Percentiles rank a stretch among this genome's conserved stretches.
Conservation (phyloP, 1,284 basidiomycete species). For the Rhodotorula sp. region DNA sequence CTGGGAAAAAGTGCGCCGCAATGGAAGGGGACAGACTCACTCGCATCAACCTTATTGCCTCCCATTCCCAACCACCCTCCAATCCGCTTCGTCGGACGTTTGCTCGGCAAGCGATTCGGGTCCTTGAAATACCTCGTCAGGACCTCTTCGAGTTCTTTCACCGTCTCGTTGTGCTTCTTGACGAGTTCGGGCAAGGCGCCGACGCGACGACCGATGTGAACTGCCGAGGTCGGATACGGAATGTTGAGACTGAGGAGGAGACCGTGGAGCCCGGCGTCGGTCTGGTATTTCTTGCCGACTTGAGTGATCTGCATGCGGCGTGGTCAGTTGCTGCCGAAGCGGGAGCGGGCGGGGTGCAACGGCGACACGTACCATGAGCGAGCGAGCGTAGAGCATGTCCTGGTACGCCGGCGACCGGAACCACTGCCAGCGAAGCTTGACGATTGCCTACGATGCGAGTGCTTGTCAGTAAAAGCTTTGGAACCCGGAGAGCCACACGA, state of each 20-base stretch:
- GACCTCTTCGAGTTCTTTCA: constrained; percentile 74
- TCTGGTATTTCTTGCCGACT: constrained; percentile 71
- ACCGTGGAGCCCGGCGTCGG: constrained; percentile 64
- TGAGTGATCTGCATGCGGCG: constrained; percentile 55
- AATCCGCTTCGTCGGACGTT: constrained; percentile 68
- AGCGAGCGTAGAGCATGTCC: constrained; percentile 73
- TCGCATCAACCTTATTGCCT: constrained; percentile 60
- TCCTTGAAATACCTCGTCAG: constrained; percentile 79
- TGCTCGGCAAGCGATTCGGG: constrained; percentile 66
- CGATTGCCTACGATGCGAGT: constrained; percentile 55
- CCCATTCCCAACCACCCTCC: constrained; percentile 73
- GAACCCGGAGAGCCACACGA: neutral
- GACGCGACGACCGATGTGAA: constrained; percentile 74
- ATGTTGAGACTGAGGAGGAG: constrained; percentile 50
- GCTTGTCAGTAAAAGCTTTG: neutral
- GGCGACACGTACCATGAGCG: constrained; percentile 55
- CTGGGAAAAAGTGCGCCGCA: constrained; percentile 1
- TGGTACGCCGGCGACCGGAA: constrained; percentile 74
- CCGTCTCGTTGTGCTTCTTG: constrained; percentile 75
- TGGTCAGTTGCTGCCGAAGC: neutral
- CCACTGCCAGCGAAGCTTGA: constrained; percentile 64
- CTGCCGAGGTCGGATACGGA: constrained; percentile 77
- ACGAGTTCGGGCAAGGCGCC: constrained; percentile 72
- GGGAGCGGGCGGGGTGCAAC: neutral
- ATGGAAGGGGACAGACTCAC: constrained; percentile 36